These are phyloP conservation scores for Aethionema arabicum DNA, from an alignment of 345 rosid genomes.

Conservation along the genomic window DNA sequence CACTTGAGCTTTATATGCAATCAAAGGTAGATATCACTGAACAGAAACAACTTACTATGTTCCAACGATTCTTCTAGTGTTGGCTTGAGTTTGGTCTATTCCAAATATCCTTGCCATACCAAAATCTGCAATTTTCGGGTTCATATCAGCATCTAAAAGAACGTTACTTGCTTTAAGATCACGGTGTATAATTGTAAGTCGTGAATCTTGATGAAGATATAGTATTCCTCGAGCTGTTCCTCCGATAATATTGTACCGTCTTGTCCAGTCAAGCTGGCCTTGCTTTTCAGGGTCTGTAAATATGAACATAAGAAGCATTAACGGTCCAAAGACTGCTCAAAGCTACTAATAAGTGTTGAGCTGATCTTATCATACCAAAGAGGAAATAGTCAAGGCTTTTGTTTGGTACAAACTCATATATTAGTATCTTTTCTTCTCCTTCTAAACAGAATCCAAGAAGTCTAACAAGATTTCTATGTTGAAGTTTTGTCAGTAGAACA, in stretches of 20 bases:
- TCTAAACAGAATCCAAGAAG: conserved; percentile 37
- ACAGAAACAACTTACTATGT: conserved; percentile 25
- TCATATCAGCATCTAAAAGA: conserved; percentile 32
- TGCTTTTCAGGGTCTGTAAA: conserved; percentile 32
- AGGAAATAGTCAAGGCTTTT: conserved; percentile 14
- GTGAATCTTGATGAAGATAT: conserved; percentile 38
- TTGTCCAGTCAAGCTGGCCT: conserved; percentile 44
- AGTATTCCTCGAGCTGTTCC: conserved; percentile 45
- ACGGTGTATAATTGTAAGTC: conserved; percentile 6
- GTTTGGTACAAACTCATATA: conserved; percentile 20
- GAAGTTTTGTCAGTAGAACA: conserved; percentile 22
- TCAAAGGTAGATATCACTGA: not conserved
- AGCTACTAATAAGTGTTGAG: not conserved
- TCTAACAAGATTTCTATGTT: conserved; percentile 49
- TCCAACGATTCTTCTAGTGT: conserved; percentile 45
- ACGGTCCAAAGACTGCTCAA: not conserved
- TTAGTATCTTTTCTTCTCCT: conserved; percentile 16
- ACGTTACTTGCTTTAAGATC: too few species aligned
- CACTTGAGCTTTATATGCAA: conserved; percentile 19
- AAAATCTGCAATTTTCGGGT: conserved; percentile 58
- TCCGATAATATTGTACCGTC: conserved; percentile 36
- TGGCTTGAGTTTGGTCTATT: conserved; percentile 32
- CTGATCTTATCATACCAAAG: conserved; percentile 1
- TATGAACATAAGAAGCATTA: not conserved
- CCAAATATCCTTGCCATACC: conserved; percentile 52